Evolutionary conservation across 2,329 filamentous ascomycete genomes (phyloP), one percentile per base, ranked within the genome.

Genomic region (Botrytis pseudocinerea): DNA sequence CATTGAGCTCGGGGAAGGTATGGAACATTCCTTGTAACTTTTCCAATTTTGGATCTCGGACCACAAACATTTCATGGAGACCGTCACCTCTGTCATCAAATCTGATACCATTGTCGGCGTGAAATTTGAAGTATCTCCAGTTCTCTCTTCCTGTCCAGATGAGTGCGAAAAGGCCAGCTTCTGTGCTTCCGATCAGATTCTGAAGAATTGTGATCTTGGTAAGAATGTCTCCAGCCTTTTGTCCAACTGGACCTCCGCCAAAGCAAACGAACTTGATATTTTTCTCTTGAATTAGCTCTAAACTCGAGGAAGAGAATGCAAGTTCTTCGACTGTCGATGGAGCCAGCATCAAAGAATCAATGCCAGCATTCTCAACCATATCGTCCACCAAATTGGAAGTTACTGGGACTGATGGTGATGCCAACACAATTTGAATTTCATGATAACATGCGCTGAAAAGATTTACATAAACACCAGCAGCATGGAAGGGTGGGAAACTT

Each of bases 261-360:
- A 40, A 48, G 22, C 40, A 32, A 42, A 72, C 22, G n/a, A 51
- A 72, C 32, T 72, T 69, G 4, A 72, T 57, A 5, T 48, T 51
- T 35, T 72, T 61, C 28, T 44, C n/a, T 57, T 70, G 51, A 25
- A 69, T n/a, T 44, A 35, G 35, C 16, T 72, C 48, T 35, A 72
- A 32, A 14, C 48, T 68, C 1, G 70, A 72, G n/a, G 70, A n/a
- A 8, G 70, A 60, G 10, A 40, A 60, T 9, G 70, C 70, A 22
- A 72, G 1, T 16, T 72, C 70, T n/a, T 72, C 70, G 14, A 72
- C 62, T n/a, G 70, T 72, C 16, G 70, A 68, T 59, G 70, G 70
- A n/a, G 70, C 51, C n/a, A 72, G 16, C 28, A 72, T 25, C 48
- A 72, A 25, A 22, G 22, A 25, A 32, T 72, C 6, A 16, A 72